A percentile compares a stretch with the other conserved stretches of the same genome.
Conservation (phyloP, 805 yeast species). For the Kodamaea kakaduensis region DNA sequence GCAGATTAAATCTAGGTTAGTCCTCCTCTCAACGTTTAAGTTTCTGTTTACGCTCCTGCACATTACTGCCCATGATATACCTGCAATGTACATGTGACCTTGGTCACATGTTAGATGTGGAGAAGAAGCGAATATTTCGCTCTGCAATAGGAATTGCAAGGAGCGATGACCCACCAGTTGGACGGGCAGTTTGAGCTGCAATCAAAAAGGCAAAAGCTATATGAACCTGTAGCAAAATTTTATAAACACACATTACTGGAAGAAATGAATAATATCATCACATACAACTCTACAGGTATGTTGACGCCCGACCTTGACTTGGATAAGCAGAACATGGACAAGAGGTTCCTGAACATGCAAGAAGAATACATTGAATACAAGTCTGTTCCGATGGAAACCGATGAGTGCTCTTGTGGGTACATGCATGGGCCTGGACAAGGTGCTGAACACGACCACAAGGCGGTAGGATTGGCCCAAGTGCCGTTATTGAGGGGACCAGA, state of each 20-base stretch:
- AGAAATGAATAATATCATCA: too few relatives aligned
- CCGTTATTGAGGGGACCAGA: slow-evolving; percentile 17
- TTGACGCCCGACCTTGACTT: background rate
- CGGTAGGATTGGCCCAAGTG: slow-evolving; percentile 13
- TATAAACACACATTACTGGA: background rate
- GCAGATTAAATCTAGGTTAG: too few relatives aligned
- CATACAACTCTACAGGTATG: slow-evolving; percentile 1
- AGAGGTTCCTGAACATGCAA: background rate
- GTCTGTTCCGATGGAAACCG: background rate
- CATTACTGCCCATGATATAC: too few relatives aligned
- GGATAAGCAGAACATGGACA: background rate
- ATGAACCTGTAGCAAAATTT: slow-evolving; percentile 11
- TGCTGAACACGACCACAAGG: slow-evolving; percentile 11
- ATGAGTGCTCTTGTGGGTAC: slow-evolving; percentile 15
- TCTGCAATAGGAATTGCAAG: too few relatives aligned
- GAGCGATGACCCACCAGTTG: background rate
- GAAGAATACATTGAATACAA: too few relatives aligned
- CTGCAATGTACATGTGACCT: too few relatives aligned
- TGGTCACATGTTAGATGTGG: too few relatives aligned
- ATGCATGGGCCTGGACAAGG: slow-evolving; percentile 19
- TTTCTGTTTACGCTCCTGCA: too few relatives aligned
- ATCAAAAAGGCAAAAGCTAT: slow-evolving; percentile 10
- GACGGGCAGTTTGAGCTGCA: slow-evolving; percentile 1
- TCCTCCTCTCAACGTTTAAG: too few relatives aligned
- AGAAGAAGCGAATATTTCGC: too few relatives aligned